A percentile compares a stretch with the other conserved stretches of the same genome.
phyloP scores from a whole-genome alignment of 495 filamentous ascomycete genomes.

The Xylaria cubensis region DNA sequence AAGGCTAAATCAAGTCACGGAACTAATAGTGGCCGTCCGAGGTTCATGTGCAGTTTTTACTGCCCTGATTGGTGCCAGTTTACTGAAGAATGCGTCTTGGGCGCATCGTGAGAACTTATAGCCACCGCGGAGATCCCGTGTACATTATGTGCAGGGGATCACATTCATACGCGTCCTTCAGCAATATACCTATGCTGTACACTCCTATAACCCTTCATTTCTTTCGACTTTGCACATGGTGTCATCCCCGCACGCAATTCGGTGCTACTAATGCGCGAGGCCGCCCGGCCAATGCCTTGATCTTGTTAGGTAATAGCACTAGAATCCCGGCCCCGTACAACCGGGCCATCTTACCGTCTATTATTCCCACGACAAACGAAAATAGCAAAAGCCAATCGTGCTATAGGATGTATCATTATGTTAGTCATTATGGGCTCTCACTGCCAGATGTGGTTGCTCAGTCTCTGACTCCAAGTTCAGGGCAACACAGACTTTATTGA shows the following conservation, averaged over 20 bases:
- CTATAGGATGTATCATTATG: conserved; percentile 18
- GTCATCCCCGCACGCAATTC: conserved; percentile 31
- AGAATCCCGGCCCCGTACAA: conserved; percentile 22
- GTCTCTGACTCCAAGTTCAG: conserved; percentile 20
- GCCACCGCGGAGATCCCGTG: conserved; percentile 24
- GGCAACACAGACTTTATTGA: conserved; percentile 25
- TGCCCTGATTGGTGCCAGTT: conserved; percentile 14
- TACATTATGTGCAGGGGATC: conserved; percentile 14
- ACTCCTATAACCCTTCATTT: conserved; percentile 6
- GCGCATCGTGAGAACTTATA: conserved; percentile 18
- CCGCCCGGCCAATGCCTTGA: conserved; percentile 30
- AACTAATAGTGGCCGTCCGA: conserved; percentile 8
- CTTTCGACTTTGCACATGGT: conserved; percentile 22
- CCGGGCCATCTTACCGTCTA: conserved; percentile 17
- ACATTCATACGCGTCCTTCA: conserved; percentile 17
- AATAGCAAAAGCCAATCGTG: conserved; percentile 25
- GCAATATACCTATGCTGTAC: conserved; percentile 12
- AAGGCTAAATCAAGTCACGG: conserved; percentile 9
- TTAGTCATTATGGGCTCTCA: conserved; percentile 27
- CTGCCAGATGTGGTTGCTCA: conserved; percentile 23
- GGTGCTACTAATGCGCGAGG: conserved; percentile 32
- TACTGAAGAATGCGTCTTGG: neutral
- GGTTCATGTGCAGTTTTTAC: neutral
- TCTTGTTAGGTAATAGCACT: conserved; percentile 33
- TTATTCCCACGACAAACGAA: conserved; percentile 25